Base-by-base conservation (phyloP, 192 early-diverging fungal species). In the Rhizophagus sp. region DNA sequence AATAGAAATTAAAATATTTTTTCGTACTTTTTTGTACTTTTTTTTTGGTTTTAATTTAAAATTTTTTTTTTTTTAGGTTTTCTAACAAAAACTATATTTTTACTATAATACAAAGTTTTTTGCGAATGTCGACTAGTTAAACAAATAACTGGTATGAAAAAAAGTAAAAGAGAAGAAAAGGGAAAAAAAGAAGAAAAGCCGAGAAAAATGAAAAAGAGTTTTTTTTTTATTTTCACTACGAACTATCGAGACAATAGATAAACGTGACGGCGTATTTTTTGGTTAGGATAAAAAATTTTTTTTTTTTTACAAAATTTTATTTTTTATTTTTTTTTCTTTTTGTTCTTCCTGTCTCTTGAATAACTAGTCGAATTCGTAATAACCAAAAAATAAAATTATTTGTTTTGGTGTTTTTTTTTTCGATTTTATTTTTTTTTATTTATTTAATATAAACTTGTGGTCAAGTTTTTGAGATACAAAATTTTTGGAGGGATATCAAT, bases 341-440 rank as follows among this genome's bases (percentile, higher is more conserved):
- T 27, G 12, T 25, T 66, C 30, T 66, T 66, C 65, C 65, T 25
- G 65, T 15, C 12, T 66, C 30, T 66, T 66, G 65, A 66, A n/a
- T 66, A 66, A 66, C 65, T 66, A 33, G 15, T 66, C 65, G 30
- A 66, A 57, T 57, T 57, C 52, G 52, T 57, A 57, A 57, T 19
- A 57, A 13, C 52, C 13, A 57, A 57, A 57, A 15, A 17, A 52
- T 17, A 57, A 57, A 19, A 15, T 19, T 5, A 57, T 19, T 36
- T 36, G 36, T 36, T 36, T 36, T 36, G 3, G 19, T 57, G 19
- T 4, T 57, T 19, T 15, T 57, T 57, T 44, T 44, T 44, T 36
- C 36, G 49, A 15, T 50, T 50, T 50, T 50, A 50, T 50, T 50
- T 15, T 50, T 50, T 15, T 50, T 49, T 50, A 50, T 50, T 19